These are phyloP conservation scores for Trichoderma sp. DNA, from an alignment of 2,329 filamentous ascomycete species.

Conservation along the genomic window DNA sequence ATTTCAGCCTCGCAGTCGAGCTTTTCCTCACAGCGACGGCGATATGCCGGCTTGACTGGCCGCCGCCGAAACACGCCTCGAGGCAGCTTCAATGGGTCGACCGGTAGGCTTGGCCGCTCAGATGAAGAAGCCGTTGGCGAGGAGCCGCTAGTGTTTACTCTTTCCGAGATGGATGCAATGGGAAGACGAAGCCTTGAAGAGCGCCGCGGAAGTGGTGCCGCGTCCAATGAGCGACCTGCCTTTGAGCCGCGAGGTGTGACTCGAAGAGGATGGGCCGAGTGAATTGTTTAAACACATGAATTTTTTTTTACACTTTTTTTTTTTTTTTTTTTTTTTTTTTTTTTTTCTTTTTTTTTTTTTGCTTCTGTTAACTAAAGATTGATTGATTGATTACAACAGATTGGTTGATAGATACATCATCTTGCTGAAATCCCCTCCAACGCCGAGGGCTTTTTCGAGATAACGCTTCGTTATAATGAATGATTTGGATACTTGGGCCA, in stretches of 20 bases:
- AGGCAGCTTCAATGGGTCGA: constrained; percentile 49
- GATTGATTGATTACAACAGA: constrained; percentile 17
- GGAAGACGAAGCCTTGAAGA: constrained; percentile 63
- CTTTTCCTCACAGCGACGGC: constrained; percentile 50
- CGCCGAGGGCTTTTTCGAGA: not conserved
- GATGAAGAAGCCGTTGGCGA: constrained; percentile 60
- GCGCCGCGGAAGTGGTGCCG: constrained; percentile 42
- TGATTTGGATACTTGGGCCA: constrained; percentile 10
- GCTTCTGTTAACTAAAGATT: not conserved
- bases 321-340: not conserved
- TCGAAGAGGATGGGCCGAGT: constrained; percentile 40
- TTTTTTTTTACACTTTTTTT: not conserved
- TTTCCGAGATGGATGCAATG: constrained; percentile 68
- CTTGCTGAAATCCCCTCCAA: constrained; percentile 4
- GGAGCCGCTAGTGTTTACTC: constrained; percentile 70
- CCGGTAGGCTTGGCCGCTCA: constrained; percentile 42
- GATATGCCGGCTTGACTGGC: constrained; percentile 48
- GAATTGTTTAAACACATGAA: not conserved
- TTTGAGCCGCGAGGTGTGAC: constrained; percentile 44
- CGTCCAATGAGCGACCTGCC: constrained; percentile 43
- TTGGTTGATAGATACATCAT: constrained; percentile 12
- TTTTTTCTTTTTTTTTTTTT: not conserved
- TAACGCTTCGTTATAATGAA: constrained; percentile 13
- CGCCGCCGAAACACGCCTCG: constrained; percentile 47
- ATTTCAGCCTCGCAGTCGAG: constrained; percentile 44